Base-by-base conservation (phyloP, 2,329 filamentous ascomycete species). In the Arthrobotrys musiformis region DNA sequence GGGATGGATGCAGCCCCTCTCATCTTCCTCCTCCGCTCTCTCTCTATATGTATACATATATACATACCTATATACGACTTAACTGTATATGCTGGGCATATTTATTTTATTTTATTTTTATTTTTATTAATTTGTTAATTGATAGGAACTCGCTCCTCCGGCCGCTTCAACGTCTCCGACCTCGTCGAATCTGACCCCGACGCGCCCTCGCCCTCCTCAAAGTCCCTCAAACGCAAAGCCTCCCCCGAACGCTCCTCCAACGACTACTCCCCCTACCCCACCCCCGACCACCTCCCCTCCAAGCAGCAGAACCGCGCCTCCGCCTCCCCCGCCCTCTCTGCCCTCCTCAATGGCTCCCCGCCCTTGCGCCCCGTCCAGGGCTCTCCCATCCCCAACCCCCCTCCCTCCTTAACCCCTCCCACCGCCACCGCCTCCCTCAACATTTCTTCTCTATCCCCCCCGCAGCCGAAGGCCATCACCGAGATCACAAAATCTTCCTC, bases 231-330 rank as follows among this genome's bases (percentile, higher is more conserved):
- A 62, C 70, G 70, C 15, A 75, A 75, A 54, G 70, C 70, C 15
- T 75, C 70, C n/a, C 70, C 70, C 30, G 70, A 75, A 68, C 62
- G 70, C 28, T 67, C 61, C 56, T 68, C 70, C 7, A 64, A 62
- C 35, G 63, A 75, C 35, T 69, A 75, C 56, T 68, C 70, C 15
- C 46, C 48, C 17, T 64, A 72, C 17, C 67, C 61, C 5, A 58
- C 30, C 19, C 54, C 30, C 64, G 37, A 68, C 22, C 64, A 54
- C n/a, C 33, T 69, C 42, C 72, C 72, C 15, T 58, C 72, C 37
- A 76, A 76, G 26, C 72, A 76, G 22, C 72, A 76, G 22, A 76
- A 76, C 44, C 58, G 72, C 56, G 72, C 72, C 15, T 76, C 72
- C 64, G 72, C 72, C 13, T 76, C 72, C n/a, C 72, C 72, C 58